Conservation (phyloP, 192 early-diverging fungal species). For the Podochytrium sp. region DNA sequence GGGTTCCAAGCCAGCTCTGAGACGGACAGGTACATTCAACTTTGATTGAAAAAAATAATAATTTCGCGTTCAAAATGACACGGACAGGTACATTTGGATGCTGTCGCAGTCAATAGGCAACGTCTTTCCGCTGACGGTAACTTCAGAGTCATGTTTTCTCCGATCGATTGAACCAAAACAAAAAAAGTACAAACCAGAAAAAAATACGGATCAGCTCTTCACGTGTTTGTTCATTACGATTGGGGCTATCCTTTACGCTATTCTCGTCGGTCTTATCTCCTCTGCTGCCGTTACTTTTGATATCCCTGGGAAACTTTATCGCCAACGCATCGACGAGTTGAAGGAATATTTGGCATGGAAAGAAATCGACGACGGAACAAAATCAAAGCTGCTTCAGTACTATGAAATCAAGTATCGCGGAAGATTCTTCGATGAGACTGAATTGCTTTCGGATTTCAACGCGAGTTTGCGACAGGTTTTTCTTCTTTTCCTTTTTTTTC, state of each 20-base stretch:
- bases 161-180: too few relatives aligned
- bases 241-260: slow-evolving; percentile 15
- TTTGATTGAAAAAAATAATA: too few relatives aligned
- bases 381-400: slow-evolving; percentile 31
- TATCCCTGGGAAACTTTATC: slow-evolving; percentile 2
- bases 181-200: background rate
- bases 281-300: slow-evolving; percentile 18
- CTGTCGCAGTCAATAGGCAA: background rate
- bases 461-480: slow-evolving; percentile 20
- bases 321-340: slow-evolving; percentile 38
- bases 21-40: background rate
- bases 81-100: background rate
- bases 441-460: slow-evolving; percentile 30
- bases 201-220: background rate
- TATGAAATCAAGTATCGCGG: slow-evolving; percentile 25
- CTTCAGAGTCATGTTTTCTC: background rate
- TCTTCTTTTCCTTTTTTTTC: background rate
- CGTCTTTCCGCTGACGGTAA: background rate
- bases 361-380: background rate
- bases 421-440: slow-evolving; percentile 29
- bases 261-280: slow-evolving; percentile 18
- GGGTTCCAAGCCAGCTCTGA: background rate
- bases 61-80: too few relatives aligned
- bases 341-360: slow-evolving; percentile 36
- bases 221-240: background rate